Base-by-base conservation (phyloP, 805 yeast species). In the Kodamaea leandrae region DNA sequence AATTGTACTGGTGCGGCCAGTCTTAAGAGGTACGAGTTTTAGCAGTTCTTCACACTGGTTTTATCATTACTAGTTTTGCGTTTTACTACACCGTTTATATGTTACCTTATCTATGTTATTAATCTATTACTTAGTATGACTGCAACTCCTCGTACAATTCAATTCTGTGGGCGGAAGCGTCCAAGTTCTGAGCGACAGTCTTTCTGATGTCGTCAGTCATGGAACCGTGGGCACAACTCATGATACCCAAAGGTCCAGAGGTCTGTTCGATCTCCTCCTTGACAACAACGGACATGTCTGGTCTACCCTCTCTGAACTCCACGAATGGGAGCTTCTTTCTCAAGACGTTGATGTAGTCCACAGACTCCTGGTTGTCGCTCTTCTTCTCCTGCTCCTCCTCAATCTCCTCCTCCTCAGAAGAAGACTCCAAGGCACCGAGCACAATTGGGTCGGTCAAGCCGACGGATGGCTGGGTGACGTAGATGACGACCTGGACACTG, bases 191-290 rank as follows among this genome's bases (percentile, higher is more conserved):
- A 8, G 52, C 59, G 23, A 66, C 54, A 1, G 59, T 46, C 29
- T 43, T 48, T 53, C 72, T 57, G 33, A 57, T 45, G 4, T 54
- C 60, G 45, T 64, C 70, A 27, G 63, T 71, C 64, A 74, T 63
- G 19, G 61, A 45, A 19, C 69, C 64, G 54, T 74, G 76, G 17
- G 76, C 78, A 62, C 82, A 77, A 3, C 72, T 64, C 40, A 69
- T 72, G 47, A 77, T 57, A 1, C 75, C 79, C 38, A 71, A 48
- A 4, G 75, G 52, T 6, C 76, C 75, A 12, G 47, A 44, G 14
- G 70, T 48, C 28, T 60, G 64, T 2, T 32, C 40, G 10, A 76
- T 57, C 42, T 73, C 79, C 7, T 52, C 40, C 4, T 47, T 46
- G 12, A 77, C 57, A 14, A 74, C 18, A 14, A 50, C 55, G 1